Evolutionary conservation across 2,329 filamentous ascomycete genomes (phyloP), one percentile per base, ranked within the genome.

Genomic region (Alternaria panax): DNA sequence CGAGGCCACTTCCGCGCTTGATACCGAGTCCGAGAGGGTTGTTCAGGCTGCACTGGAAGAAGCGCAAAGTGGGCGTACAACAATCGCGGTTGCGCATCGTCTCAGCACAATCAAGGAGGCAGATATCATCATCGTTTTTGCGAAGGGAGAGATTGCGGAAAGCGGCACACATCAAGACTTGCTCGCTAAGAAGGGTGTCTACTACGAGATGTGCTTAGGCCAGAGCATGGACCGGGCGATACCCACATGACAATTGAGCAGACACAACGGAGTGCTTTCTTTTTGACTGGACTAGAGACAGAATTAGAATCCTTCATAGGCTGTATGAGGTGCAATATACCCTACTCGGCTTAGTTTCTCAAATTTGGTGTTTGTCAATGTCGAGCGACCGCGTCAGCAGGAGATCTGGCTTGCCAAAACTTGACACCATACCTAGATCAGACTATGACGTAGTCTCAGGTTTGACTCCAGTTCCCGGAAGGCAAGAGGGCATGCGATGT

Each of bases 41-140:
- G 91, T 94, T 27, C 91, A 94, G 76, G 89, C 87, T 0, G 92
- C 92, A 0, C 83, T 95, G 3, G 91, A 97, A 76, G 89, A 89
- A 69, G 93, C 92, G 2, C 90, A 92, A 41, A 90, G 90, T 78
- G 92, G 92, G 6, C 86, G 93, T 42, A 96, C 93, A 86, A 98
- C 94, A 0, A 93, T 98, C 64, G 93, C 94, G 1, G 93, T 99
- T 0, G 95, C 95, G 7, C 95, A 99, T 79, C 85, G 94, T 28
- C 82, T 98, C 14, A 93, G 89, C 73, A 97, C 94, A 0, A 97
- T 98, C 64, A 93, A 97, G 75, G 94, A 95, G 75, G 94, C 94
- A 1, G 94, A 98, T 75, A 81, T 92, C 51, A 98, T 98, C 70
- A 95, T 96, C 67, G 93, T 98, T 4, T 95, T 98, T 75, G 92